Percentiles rank a stretch among this genome's conserved stretches.
These are phyloP conservation scores for Diaporthe amygdali DNA, from an alignment of 2,329 filamentous ascomycete genomes.

Conservation along the genomic window DNA sequence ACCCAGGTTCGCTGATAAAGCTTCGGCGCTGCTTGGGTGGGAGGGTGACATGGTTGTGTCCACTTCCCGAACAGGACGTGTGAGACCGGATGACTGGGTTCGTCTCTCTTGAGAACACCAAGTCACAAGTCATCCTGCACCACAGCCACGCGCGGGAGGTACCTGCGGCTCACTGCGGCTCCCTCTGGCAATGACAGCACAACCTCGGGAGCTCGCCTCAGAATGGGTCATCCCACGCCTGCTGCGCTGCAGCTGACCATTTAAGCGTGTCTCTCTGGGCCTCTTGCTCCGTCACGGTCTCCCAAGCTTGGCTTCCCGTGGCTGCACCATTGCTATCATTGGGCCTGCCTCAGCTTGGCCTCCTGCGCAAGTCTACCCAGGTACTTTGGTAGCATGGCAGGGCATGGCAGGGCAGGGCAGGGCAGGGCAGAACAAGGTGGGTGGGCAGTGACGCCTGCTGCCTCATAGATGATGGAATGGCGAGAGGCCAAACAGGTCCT, in stretches of 20 bases:
- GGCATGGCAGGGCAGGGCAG: neutral
- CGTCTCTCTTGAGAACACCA: neutral
- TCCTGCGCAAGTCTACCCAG: neutral
- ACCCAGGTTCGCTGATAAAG: conserved; percentile 9
- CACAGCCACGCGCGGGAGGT: neutral
- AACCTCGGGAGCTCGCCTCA: conserved; percentile 14
- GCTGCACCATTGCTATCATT: conserved; percentile 3
- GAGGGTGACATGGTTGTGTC: conserved; percentile 11
- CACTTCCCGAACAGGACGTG: neutral
- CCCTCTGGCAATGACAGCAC: neutral
- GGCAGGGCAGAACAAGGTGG: neutral
- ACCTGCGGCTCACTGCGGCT: conserved; percentile 12
- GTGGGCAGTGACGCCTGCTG: conserved; percentile 14
- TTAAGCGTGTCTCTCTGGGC: neutral
- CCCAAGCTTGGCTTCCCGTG: conserved; percentile 1
- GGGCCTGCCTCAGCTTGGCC: conserved; percentile 2
- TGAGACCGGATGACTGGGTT: neutral
- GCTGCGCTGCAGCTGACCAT: neutral
- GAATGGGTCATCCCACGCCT: conserved; percentile 10
- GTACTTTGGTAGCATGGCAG: too few species aligned
- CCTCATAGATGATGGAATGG: neutral
- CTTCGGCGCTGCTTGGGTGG: neutral
- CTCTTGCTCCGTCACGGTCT: conserved; percentile 5
- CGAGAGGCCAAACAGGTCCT: conserved; percentile 2
- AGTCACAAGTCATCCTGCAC: conserved; percentile 10